These are phyloP conservation scores for Bretschneidera sinensis DNA, from an alignment of 345 rosid species.

Conservation along the genomic window DNA sequence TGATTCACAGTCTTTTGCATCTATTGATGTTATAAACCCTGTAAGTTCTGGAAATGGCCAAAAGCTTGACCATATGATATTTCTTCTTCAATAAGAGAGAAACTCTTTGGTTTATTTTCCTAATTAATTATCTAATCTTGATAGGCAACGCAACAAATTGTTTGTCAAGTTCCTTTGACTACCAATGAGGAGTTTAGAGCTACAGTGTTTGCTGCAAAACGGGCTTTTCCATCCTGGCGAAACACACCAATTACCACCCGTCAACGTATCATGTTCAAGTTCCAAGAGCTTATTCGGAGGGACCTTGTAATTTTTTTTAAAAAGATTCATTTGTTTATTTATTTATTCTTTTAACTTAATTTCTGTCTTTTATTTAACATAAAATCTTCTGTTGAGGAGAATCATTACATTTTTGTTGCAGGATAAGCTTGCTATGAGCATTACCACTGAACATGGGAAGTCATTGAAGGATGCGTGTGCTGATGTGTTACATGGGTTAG, in stretches of 20 bases:
- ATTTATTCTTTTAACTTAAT: background rate
- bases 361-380: background rate
- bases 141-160: conserved; percentile 59
- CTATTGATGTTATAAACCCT: conserved; percentile 60
- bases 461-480: conserved; percentile 23
- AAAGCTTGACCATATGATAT: background rate
- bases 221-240: conserved; percentile 56
- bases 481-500: conserved; percentile 31
- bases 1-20: conserved; percentile 50
- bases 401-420: conserved; percentile 12
- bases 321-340: too few species aligned
- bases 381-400: conserved; percentile 7
- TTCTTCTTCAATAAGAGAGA: background rate
- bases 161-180: conserved; percentile 63
- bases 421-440: conserved; percentile 56
- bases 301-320: conserved; percentile 43
- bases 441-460: conserved; percentile 56
- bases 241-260: conserved; percentile 45
- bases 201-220: conserved; percentile 62
- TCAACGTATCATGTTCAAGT: conserved; percentile 65
- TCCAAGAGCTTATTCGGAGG: conserved; percentile 61
- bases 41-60: conserved; percentile 36
- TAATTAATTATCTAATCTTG: conserved; percentile 10
- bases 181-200: conserved; percentile 64
- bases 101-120: too few species aligned